These are phyloP conservation scores for Trametes coccinea DNA, from an alignment of 768 basidiomycete species.

Conservation along the genomic window DNA sequence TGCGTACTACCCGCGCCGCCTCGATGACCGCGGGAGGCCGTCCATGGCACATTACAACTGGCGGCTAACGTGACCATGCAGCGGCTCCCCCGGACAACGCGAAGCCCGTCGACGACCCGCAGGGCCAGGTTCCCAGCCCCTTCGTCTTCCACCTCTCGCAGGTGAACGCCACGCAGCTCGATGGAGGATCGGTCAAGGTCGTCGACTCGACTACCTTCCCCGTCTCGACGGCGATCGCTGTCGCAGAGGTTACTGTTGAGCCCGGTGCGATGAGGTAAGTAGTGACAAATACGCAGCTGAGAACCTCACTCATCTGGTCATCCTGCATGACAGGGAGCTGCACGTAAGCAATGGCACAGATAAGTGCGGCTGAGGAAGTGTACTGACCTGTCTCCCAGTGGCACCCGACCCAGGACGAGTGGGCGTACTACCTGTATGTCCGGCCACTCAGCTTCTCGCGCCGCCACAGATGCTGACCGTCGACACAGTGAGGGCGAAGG, in stretches of 20 bases:
- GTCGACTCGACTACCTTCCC: conserved; percentile 57
- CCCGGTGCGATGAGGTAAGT: conserved; percentile 60
- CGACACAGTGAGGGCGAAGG: conserved; percentile 38
- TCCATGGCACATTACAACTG: background rate
- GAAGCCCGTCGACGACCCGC: conserved; percentile 46
- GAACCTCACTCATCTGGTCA: background rate
- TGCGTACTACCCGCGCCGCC: conserved; percentile 21
- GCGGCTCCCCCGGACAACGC: conserved; percentile 28
- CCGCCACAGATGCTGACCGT: background rate
- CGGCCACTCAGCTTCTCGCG: no score
- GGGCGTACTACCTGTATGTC: conserved; percentile 38
- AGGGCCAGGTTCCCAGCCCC: conserved; percentile 50
- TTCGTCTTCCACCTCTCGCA: conserved; percentile 57
- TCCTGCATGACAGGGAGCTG: conserved; percentile 39
- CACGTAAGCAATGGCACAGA: conserved; percentile 37
- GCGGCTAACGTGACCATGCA: background rate
- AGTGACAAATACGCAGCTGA: background rate
- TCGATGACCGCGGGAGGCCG: background rate
- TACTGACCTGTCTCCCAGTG: conserved; percentile 36
- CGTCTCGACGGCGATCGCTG: conserved; percentile 52
- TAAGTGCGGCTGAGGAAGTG: background rate
- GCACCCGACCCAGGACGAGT: conserved; percentile 54
- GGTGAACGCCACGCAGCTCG: conserved; percentile 41
- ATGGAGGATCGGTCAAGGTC: conserved; percentile 61
- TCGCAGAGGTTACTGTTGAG: conserved; percentile 58